Evolutionary conservation across 1,284 basidiomycete species (phyloP), one percentile per base, ranked within the genome.

Genomic region (Ceratobasidium sp.): DNA sequence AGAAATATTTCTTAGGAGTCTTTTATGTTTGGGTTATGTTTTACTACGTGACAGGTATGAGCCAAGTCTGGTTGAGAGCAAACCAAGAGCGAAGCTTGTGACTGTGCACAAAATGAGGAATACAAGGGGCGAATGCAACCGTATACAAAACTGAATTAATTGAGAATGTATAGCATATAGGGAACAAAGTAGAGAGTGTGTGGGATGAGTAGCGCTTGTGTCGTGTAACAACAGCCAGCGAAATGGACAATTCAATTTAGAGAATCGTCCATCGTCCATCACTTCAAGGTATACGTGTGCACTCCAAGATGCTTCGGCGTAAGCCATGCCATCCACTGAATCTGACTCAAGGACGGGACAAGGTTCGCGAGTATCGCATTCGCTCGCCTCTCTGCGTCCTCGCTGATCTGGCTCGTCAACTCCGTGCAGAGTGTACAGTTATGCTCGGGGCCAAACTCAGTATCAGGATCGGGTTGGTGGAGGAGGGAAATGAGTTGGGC

Each of bases 311-410:
- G 69, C 7, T 35, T 47, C 7, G 32, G 57, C n/a, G 69, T 59
- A n/a, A 71, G 46, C 69, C 69, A 71, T 5, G 44, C 32, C 69
- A 59, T 59, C 69, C 69, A 71, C 38, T 61, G 46, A 3, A 71
- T 30, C 13, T 57, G 18, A 14, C 18, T 18, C 8, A 71, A 32
- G 38, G 41, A 49, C 3, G 57, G 69, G 16, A 71, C 30, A 5
- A 49, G 47, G n/a, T 18, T 23, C 18, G 43, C 49, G 30, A 71
- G 32, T 8, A 47, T 59, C 14, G 9, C 26, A 13, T 28, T 71
- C 2, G 69, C 69, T 16, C 49, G 30, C 13, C 26, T 32, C 32
- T 71, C 55, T 47, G 69, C 69, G 26, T 71, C 32, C 21, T 50
- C 8, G 32, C 57, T 57, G 8, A 52, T 38, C 32, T 71, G 55